Conservation (phyloP, 305 asterid species). For the Solanum hybrid region DNA sequence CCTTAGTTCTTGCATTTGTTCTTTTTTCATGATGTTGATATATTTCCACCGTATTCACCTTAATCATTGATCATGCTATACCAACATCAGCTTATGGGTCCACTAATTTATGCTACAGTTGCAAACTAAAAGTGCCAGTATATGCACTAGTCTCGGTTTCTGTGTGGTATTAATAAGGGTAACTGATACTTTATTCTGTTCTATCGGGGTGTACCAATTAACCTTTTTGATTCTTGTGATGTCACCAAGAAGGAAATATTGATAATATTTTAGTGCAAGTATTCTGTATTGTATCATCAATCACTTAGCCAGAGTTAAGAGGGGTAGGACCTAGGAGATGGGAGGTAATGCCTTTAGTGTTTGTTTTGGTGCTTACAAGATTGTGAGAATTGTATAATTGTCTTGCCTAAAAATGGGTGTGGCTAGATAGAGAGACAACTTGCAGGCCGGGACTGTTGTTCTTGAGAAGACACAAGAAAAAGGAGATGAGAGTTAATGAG, state of each 20-base stretch:
- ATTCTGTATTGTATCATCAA: not conserved
- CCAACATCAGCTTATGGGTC: not conserved
- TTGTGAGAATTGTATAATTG: not conserved
- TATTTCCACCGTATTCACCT: not conserved
- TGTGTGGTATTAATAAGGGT: not conserved
- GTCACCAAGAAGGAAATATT: not conserved
- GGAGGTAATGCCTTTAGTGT: not conserved
- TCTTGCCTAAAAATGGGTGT: not conserved
- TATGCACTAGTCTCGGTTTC: not conserved
- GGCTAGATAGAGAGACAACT: not conserved
- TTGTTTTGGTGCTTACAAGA: not conserved
- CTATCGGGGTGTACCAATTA: not conserved
- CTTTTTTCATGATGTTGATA: not conserved
- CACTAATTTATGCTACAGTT: not conserved
- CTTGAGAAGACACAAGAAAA: not conserved
- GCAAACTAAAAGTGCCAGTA: not conserved
- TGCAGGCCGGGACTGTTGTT: not conserved
- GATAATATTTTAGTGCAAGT: not conserved
- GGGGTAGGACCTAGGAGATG: not conserved
- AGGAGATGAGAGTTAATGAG: not conserved
- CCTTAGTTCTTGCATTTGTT: not conserved
- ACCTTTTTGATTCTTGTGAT: not conserved
- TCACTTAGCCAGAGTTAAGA: not conserved
- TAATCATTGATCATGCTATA: not conserved
- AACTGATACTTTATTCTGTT: not conserved